Evolutionary conservation across 805 yeast species (phyloP).

Genomic region (Teunomyces barrocoloradensis): DNA sequence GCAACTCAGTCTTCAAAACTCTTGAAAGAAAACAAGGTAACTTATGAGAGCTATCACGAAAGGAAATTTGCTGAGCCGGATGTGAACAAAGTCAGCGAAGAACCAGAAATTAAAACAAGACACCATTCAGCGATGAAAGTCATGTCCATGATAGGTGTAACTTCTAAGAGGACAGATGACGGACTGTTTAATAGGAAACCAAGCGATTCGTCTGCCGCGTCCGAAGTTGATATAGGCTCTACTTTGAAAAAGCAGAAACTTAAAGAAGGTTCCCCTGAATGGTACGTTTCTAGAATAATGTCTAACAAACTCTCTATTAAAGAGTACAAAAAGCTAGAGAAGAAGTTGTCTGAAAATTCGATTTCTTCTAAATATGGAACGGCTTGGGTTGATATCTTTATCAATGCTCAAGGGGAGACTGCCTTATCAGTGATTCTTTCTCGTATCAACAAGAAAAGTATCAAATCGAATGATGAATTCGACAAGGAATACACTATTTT

Average conservation of each 20-base stretch:
- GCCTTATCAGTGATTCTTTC: constrained; percentile 39
- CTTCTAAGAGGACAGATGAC: constrained; percentile 3
- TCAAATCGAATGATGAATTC: constrained; percentile 44
- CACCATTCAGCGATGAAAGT: constrained; percentile 10
- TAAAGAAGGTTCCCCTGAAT: constrained; percentile 40
- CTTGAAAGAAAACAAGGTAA: neutral
- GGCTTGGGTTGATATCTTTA: constrained; percentile 31
- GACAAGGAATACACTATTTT: constrained; percentile 39
- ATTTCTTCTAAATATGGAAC: constrained; percentile 17
- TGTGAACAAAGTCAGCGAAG: neutral
- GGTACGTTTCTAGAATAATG: constrained; percentile 40
- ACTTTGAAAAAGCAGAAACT: constrained; percentile 20
- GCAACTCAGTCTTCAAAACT: constrained; percentile 1
- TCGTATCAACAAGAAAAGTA: constrained; percentile 39
- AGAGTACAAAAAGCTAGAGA: constrained; percentile 35
- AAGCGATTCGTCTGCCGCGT: constrained; percentile 9
- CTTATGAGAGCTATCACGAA: neutral
- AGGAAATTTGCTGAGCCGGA: neutral
- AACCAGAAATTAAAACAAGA: constrained; percentile 3
- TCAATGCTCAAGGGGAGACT: constrained; percentile 43
- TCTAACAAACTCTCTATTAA: constrained; percentile 29
- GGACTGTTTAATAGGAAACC: constrained; percentile 11
- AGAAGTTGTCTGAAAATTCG: constrained; percentile 24
- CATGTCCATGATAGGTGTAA: constrained; percentile 9
- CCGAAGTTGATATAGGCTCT: constrained; percentile 11